phyloP scores from a whole-genome alignment of 441 rosid species.

The Geranium incanum region DNA sequence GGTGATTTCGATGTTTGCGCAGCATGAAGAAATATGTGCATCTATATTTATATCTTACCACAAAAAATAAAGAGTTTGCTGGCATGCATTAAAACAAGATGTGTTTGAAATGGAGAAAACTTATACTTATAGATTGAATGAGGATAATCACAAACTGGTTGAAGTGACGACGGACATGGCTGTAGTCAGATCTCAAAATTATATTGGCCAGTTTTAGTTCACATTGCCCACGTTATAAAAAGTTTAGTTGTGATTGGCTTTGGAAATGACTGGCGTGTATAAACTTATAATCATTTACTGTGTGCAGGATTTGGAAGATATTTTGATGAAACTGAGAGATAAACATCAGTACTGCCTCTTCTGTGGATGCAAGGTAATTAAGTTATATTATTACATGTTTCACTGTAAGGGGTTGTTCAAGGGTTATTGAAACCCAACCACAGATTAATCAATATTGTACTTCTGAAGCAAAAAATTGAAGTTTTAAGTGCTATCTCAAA shows the following conservation, averaged over 20 bases:
- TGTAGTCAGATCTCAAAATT: background rate
- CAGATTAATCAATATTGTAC: background rate
- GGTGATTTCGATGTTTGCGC: background rate
- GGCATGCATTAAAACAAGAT: background rate
- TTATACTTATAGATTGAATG: background rate
- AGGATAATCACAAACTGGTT: background rate
- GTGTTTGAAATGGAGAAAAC: background rate
- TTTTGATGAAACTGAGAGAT: conserved; percentile 68
- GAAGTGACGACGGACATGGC: background rate
- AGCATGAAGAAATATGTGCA: background rate
- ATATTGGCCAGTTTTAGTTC: background rate
- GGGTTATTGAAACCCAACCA: background rate
- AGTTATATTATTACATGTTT: background rate
- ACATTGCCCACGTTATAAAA: background rate
- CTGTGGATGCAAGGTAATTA: conserved; percentile 70
- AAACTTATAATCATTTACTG: conserved; percentile 16
- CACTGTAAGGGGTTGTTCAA: background rate
- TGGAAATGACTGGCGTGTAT: conserved; percentile 7
- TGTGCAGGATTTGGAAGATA: conserved; percentile 69
- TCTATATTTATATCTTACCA: background rate
- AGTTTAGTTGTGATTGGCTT: background rate
- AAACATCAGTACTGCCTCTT: conserved; percentile 72
- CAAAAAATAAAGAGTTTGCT: background rate
- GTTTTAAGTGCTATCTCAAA: background rate
- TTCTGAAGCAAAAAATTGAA: background rate